Base-by-base conservation (phyloP, 2,329 filamentous ascomycete genomes). In the Colletotrichum scovillei region DNA sequence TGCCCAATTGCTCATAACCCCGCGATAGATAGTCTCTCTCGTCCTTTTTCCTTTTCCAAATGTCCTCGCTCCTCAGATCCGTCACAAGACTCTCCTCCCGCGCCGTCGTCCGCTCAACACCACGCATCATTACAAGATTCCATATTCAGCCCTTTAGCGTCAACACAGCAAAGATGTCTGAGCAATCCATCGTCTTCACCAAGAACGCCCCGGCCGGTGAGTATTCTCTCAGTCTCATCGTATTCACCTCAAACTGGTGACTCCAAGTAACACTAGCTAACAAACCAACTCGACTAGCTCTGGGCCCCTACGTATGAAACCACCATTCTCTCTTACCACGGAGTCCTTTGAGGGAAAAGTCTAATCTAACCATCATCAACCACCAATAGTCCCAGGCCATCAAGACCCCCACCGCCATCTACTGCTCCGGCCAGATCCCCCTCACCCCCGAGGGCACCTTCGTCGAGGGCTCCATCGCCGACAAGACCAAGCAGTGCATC, bases 351-450 rank as follows among this genome's bases (percentile, higher is more conserved):
- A 24, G 24, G 24, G 24, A 24, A 52, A 52, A n/a, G 16, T 53
- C 35, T 26, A n/a, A 7, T 24, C 35, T 56, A 38, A 56, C 69
- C 56, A 28, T 76, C 78, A 63, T 53, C 42, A 78, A 74, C 30
- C 52, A 26, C 67, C 73, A 64, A 73, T 77, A 92, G 90, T 91
- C 90, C 76, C 91, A 92, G 80, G 91, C 90, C 78, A 89, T 92
- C 84, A 92, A 91, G 85, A 92, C 91, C 73, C 86, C 90, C 26
- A 86, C 85, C 66, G 88, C 89, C 80, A 91, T 92, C 84, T 92
- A 91, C 86, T 91, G 89, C 85, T 92, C 91, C 14, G 91, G 91
- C 69, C 90, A 94, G 84, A 95, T 97, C 80, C 95, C 94, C 73
- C 85, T 88, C 75, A 89, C 89, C 75, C 83, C 87, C 71, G 82